Evolutionary conservation across 2,329 filamentous ascomycete species (phyloP).

Genomic region (Pseudocercospora macadamiae): DNA sequence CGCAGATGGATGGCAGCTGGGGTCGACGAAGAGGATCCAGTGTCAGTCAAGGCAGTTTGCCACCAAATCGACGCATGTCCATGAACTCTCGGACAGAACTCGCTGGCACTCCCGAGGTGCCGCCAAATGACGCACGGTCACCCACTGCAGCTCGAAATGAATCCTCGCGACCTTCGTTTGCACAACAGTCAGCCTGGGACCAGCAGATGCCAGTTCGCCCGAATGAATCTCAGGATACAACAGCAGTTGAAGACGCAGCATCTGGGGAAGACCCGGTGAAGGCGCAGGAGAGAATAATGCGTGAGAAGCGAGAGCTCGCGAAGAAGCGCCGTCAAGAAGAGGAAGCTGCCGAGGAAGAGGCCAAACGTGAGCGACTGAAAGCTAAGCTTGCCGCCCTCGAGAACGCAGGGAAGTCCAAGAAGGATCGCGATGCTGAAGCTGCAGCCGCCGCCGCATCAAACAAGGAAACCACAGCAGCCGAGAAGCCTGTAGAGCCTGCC

Average conservation of each 20-base stretch:
- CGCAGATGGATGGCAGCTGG: slow-evolving; percentile 66
- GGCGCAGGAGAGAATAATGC: slow-evolving; percentile 61
- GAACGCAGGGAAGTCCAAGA: slow-evolving; percentile 38
- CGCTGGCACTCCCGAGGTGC: slow-evolving; percentile 21
- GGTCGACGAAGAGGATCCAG: slow-evolving; percentile 80
- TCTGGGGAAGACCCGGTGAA: slow-evolving; percentile 62
- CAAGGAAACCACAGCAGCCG: slow-evolving; percentile 18
- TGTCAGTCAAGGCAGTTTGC: slow-evolving; percentile 81
- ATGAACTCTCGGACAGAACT: slow-evolving; percentile 49
- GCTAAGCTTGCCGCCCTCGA: slow-evolving; percentile 40
- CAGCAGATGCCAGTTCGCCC: slow-evolving; percentile 38
- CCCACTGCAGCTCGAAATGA: slow-evolving; percentile 26
- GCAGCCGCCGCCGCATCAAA: slow-evolving; percentile 28
- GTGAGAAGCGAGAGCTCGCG: slow-evolving; percentile 43
- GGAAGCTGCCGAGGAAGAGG: slow-evolving; percentile 33
- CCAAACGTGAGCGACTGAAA: slow-evolving; percentile 36
- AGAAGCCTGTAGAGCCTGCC: slow-evolving; percentile 16
- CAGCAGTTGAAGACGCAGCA: slow-evolving; percentile 16
- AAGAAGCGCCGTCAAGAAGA: slow-evolving; percentile 35
- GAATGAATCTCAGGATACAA: slow-evolving; percentile 5
- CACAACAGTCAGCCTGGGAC: slow-evolving; percentile 37
- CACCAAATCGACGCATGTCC: slow-evolving; percentile 66
- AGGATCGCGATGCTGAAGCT: slow-evolving; percentile 39
- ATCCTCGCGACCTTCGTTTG: slow-evolving; percentile 28
- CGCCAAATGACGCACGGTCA: slow-evolving; percentile 16